Evolutionary conservation across 2,329 filamentous ascomycete genomes (phyloP), one percentile per base, ranked within the genome.

Genomic region (Colletotrichum gloeosporioides): DNA sequence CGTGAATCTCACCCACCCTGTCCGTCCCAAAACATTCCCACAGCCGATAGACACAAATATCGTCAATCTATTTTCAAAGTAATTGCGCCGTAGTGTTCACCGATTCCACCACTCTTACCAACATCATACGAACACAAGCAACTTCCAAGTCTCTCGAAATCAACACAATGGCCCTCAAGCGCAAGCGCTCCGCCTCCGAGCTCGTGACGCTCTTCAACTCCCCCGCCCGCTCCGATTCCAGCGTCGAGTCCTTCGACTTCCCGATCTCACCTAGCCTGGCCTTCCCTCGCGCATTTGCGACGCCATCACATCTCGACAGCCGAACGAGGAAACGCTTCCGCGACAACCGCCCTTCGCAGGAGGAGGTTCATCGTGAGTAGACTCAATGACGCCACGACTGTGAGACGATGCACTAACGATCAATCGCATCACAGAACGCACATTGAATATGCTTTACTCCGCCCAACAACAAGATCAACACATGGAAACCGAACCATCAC

Each of bases 281-380:
- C 76, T 82, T 81, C 69, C 80, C 80, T 64, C 84, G 70, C 83
- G 77, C 78, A 72, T 77, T 79, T 7, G 82, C 61, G 44, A 65
- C 84, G 3, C 84, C 87, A 4, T 84, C 87, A 16, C 87, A 90
- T 69, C 86, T 91, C 16, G 84, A 87, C 68, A 89, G 90, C 78
- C 89, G 92, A 31, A 93, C 92, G 1, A 83, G 90, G 80, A 93
- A 93, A 84, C 89, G 92, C 9, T 87, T 90, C 76, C 91, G 92
- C 74, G 87, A 93, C 81, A 89, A 86, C 72, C 86, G 92, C 8
- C 92, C 92, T 0, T 89, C 90, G 0, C 90, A 92, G 39, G 82
- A 87, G 8, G 84, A 88, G 71, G 87, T 92, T 8, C 88, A 92
- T 78, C 85, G 91, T 92, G 86, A 82, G 90, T 86, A 78, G 61